Base-by-base conservation (phyloP, 2,329 filamentous ascomycete genomes). In the Pseudocercospora macadamiae region DNA sequence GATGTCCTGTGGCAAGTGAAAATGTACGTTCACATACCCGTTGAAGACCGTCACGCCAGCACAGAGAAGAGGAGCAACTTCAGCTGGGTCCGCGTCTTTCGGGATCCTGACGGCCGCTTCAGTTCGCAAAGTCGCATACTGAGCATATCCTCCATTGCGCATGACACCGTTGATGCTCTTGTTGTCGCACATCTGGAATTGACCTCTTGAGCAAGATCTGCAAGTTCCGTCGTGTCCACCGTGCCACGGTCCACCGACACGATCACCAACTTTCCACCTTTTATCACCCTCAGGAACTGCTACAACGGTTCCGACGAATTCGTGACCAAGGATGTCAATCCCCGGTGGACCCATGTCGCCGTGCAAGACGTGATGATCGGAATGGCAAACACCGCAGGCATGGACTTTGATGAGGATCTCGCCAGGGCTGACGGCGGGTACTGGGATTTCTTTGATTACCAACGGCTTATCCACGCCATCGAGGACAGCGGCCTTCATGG, bases 321-420 rank as follows among this genome's bases (percentile, higher is more conserved):
- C 89, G 73, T 93, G 89, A 19, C 89, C 89, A 0, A 71, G 64
- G 14, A 65, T 57, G 0, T 64, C 32, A 55, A 71, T 62, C 12
- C 59, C 63, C 14, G 80, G 66, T 42, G 83, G 79, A 9, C 83
- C 84, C 42, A 88, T 75, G 3, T 73, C 67, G 21, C 85, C 84
- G 2, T 68, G 47, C 51, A 80, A 76, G 1, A 83, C 90, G 72
- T 88, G 54, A 18, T 75, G 61, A 66, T 91, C 89, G 0, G 82
- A 83, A 71, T 86, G 86, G 73, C 89, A 92, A 49, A 93, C 83
- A 42, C 89, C 89, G 65, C 86, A 90, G 4, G 89, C 89, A 7
- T 86, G 77, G 2, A 90, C 83, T 71, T 91, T 91, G 72, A 90
- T 80, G 23, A 92, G 81, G 2, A 92, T 76, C 67, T 90, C 79